Evolutionary conservation across 2,329 filamentous ascomycete genomes (phyloP), one percentile per base, ranked within the genome.

Genomic region (Pseudogymnoascus sp.): DNA sequence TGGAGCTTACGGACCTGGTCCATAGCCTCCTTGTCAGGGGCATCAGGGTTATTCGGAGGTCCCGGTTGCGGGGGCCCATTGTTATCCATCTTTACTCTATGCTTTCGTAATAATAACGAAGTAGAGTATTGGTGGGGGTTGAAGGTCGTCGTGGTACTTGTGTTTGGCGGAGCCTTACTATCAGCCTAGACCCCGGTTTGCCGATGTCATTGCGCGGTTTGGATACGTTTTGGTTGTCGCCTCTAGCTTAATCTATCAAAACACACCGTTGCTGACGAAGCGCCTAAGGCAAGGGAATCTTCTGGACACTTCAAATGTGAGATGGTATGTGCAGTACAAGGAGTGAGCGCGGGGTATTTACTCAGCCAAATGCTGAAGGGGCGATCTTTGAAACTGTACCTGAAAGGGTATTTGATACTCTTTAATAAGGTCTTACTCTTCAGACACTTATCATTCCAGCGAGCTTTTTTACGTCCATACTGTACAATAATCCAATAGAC

Each of bases 21-120:
- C 81, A 84, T 84, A 71, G 81, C 83, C 71, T 83, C 81, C 70
- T 80, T 79, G 68, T 84, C 81, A 21, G 82, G 82, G 64, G 80
- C 82, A 68, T 84, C 83, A 52, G 72, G 70, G 14, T 16, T 55
- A 18, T 33, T 18, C 49, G 49, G 28, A 55, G 28, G 49, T 55
- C 49, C 49, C 49, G 49, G 49, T 33, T 55, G 49, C 28, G 49
- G 49, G 49, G 49, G 25, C 49, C 28, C n/a, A 18, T 33, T 55
- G 49, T 55, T 33, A 55, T 55, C 49, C 49, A 55, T 55, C 9
- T 55, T 55, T 55, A 55, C 49, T 55, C 49, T 25, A 28, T 55
- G 25, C 25, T 55, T 33, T 55, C 16, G 33, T 55, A 33, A 55
- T 33, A 55, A 55, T 55, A 31, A 55, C 49, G 49, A 18, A 18